Conservation (phyloP, 2,329 filamentous ascomycete species). For the Cladorrhinum sp. region DNA sequence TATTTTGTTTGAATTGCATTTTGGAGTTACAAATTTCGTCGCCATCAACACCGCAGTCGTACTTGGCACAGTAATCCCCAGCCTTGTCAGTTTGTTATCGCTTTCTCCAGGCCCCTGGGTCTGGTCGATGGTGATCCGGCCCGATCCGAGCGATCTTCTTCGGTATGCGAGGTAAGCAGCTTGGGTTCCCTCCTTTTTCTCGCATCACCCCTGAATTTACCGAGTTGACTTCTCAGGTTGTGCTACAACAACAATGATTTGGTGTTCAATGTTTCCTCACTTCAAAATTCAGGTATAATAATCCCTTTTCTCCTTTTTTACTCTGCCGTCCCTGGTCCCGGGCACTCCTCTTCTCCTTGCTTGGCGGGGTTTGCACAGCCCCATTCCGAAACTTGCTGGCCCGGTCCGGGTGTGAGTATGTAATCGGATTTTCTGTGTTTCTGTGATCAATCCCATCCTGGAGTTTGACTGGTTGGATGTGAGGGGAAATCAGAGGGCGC, state of each 20-base stretch:
- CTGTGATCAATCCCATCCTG: background rate
- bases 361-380: conserved; percentile 21
- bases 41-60: too few relatives aligned
- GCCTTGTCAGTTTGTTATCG: too few relatives aligned
- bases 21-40: background rate
- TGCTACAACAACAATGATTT: background rate
- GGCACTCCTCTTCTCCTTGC: background rate
- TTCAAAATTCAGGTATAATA: background rate
- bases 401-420: background rate
- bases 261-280: background rate
- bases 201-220: background rate
- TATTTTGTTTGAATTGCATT: background rate
- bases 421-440: background rate
- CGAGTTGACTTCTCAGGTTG: background rate
- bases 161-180: background rate
- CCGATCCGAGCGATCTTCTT: conserved; percentile 1
- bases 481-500: background rate
- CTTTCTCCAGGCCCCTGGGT: too few relatives aligned
- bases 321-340: background rate
- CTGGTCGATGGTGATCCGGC: background rate
- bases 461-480: background rate
- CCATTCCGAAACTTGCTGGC: conserved; percentile 2
- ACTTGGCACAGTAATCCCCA: too few relatives aligned
- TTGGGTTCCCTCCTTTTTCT: background rate
- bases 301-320: background rate